Conservation (phyloP, 148 eudicot species). For the Arbutus unedo region DNA sequence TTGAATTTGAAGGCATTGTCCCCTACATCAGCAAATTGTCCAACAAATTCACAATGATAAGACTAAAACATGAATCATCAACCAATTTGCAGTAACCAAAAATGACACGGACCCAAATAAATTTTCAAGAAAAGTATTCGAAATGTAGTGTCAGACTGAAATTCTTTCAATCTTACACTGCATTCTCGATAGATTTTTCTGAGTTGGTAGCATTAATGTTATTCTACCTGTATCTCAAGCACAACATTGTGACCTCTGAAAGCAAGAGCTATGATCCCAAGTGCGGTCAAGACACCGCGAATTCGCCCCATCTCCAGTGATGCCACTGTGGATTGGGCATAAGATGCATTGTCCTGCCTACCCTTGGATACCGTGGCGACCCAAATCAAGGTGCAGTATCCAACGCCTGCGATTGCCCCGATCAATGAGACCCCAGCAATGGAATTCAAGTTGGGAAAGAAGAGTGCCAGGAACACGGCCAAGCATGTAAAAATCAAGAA, state of each 20-base stretch:
- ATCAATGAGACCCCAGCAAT: slow-evolving; percentile 40
- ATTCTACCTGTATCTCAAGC: slow-evolving; percentile 61
- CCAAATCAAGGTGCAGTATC: slow-evolving; percentile 45
- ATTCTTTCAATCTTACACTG: too few relatives aligned
- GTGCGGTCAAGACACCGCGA: slow-evolving; percentile 31
- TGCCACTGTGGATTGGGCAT: not conserved
- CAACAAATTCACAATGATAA: not conserved
- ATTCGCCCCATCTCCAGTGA: not conserved
- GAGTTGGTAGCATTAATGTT: not conserved
- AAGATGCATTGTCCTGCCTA: slow-evolving; percentile 12
- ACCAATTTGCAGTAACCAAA: not conserved
- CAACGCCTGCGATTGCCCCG: slow-evolving; percentile 43
- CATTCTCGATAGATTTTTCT: not conserved
- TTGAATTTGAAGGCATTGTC: slow-evolving; percentile 47
- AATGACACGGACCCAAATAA: not conserved
- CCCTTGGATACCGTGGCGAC: slow-evolving; percentile 26
- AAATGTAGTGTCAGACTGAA: too few relatives aligned
- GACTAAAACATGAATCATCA: not conserved
- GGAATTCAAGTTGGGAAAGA: slow-evolving; percentile 60
- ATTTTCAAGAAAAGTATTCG: too few relatives aligned
- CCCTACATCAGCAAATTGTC: slow-evolving; percentile 43
- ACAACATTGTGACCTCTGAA: slow-evolving; percentile 80
- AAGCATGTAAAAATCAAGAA: slow-evolving; percentile 45
- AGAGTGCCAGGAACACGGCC: slow-evolving; percentile 39
- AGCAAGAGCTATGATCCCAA: slow-evolving; percentile 50